Evolutionary conservation across 75 land plant species (phyloP), one percentile per base, ranked within the genome.

Genomic region (Sequoia sempervirens): DNA sequence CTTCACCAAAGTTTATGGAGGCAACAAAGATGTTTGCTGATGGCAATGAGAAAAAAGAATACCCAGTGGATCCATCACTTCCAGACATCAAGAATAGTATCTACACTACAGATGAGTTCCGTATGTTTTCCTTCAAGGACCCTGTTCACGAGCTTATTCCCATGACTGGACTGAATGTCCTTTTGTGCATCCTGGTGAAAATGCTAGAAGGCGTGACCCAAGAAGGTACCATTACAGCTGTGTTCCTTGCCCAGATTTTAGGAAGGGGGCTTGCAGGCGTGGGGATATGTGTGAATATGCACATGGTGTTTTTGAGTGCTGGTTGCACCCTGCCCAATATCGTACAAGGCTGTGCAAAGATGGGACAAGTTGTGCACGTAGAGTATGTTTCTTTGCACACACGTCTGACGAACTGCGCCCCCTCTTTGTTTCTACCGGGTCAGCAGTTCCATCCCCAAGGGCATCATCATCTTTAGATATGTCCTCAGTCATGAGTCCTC

Each of bases 121-220:
- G 96, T 1, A 95, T 95, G 95, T 95, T 86, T 87, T 91, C 93
- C 13, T 95, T 95, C 89, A 95, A 95, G 90, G 96, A 0, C 95
- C 95, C 2, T 95, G 96, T 79, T 91, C 93, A 12, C 84, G 96
- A 23, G 96, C 95, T 1, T 93, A 93, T 82, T 93, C 95, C 26
- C 96, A 95, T 83, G 96, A 95, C 75, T 95, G 96, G 96, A 95
- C 96, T 13, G 96, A 95, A 86, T 95, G 96, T 37, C 96, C 96
- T 2, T 95, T 95, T 86, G 96, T 92, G 40, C 96, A 95, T 84
- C 96, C 96, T 12, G 96, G 96, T 26, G 96, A 94, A 83, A 94
- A 94, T 83, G 96, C 96, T 36, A 90, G 96, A 5, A 81, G 96
- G 76, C 84, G 96, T 34, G 96, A 95, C 53, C 96, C 96, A 2